Conservation (phyloP, 1,284 basidiomycete genomes). For the Leccinum angustisporum region DNA sequence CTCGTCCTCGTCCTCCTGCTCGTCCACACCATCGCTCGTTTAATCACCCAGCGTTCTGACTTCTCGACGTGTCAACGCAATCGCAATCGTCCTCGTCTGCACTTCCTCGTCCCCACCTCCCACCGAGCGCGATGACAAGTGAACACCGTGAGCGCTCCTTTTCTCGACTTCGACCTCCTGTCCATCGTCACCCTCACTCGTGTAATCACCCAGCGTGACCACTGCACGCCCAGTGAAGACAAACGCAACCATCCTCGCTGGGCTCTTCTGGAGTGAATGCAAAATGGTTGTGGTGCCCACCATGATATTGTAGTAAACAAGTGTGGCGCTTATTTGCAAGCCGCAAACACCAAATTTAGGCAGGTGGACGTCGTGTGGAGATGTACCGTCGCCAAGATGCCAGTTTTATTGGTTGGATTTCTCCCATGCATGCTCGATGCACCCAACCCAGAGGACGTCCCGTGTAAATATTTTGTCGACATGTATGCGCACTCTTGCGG, state of each 20-base stretch:
- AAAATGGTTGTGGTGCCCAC: slow-evolving; percentile 60
- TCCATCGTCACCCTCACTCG: too few relatives aligned
- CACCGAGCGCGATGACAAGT: too few relatives aligned
- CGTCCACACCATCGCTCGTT: too few relatives aligned
- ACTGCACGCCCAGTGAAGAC: too few relatives aligned
- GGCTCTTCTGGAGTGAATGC: slow-evolving; percentile 73
- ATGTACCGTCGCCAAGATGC: slow-evolving; percentile 46
- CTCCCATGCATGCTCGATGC: slow-evolving; percentile 45
- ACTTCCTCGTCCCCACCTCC: too few relatives aligned
- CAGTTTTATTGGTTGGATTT: slow-evolving; percentile 48
- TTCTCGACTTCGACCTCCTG: too few relatives aligned
- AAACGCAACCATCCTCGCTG: slow-evolving; percentile 40
- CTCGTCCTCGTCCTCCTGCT: too few relatives aligned
- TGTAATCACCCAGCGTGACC: too few relatives aligned
- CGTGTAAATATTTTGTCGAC: slow-evolving; percentile 50
- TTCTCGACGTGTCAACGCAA: too few relatives aligned
- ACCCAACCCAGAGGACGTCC: slow-evolving; percentile 33
- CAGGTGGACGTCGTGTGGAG: slow-evolving; percentile 61
- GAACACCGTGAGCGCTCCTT: too few relatives aligned
- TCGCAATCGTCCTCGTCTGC: too few relatives aligned
- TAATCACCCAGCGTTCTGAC: too few relatives aligned
- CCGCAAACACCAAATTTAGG: slow-evolving; percentile 45
- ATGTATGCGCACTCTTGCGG: slow-evolving; percentile 47
- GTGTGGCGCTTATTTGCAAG: slow-evolving; percentile 52
- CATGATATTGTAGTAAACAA: slow-evolving; percentile 44